Percentiles rank a stretch among this genome's conserved stretches.
Evolutionary conservation across 192 early-diverging fungal species (phyloP).

Genomic region (Martensiomyces pterosporus): DNA sequence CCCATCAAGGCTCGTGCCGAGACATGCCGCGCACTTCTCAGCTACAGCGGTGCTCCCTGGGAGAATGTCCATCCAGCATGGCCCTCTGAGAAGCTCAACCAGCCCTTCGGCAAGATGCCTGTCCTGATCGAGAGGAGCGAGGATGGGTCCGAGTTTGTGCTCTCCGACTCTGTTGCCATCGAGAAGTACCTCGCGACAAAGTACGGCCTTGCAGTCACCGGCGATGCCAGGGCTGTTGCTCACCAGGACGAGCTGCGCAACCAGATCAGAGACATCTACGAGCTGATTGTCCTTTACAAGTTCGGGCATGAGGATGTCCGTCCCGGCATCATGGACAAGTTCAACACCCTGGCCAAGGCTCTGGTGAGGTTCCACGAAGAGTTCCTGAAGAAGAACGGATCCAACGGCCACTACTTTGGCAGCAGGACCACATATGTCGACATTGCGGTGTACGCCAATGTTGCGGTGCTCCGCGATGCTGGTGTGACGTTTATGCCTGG

Average conservation of each 20-base stretch:
- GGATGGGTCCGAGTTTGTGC: conserved; percentile 17
- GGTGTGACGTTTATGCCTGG: no score
- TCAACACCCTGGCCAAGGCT: conserved; percentile 6
- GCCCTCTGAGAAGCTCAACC: conserved; percentile 38
- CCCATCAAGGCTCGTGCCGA: conserved; percentile 27
- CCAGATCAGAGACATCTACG: conserved; percentile 14
- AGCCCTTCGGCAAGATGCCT: conserved; percentile 52
- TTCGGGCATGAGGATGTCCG: conserved; percentile 8
- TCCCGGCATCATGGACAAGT: conserved; percentile 5
- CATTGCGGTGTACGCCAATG: no score
- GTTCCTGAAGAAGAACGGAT: conserved; percentile 15
- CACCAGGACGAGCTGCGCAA: conserved; percentile 20
- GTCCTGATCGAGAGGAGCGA: conserved; percentile 42
- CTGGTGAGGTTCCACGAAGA: conserved; percentile 23
- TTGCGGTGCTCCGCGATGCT: no score
- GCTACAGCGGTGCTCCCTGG: conserved; percentile 30
- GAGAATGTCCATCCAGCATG: conserved; percentile 25
- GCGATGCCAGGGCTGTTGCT: conserved; percentile 17
- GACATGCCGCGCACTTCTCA: conserved; percentile 31
- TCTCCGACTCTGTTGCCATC: conserved; percentile 48
- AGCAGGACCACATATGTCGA: no score
- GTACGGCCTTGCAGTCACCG: conserved; percentile 23
- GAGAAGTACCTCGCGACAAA: conserved; percentile 49
- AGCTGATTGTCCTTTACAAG: conserved; percentile 5
- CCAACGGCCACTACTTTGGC: no score